A percentile compares a stretch with the other conserved stretches of the same genome.
Conservation (phyloP, 768 basidiomycete genomes). For the Tylopilus sp. region DNA sequence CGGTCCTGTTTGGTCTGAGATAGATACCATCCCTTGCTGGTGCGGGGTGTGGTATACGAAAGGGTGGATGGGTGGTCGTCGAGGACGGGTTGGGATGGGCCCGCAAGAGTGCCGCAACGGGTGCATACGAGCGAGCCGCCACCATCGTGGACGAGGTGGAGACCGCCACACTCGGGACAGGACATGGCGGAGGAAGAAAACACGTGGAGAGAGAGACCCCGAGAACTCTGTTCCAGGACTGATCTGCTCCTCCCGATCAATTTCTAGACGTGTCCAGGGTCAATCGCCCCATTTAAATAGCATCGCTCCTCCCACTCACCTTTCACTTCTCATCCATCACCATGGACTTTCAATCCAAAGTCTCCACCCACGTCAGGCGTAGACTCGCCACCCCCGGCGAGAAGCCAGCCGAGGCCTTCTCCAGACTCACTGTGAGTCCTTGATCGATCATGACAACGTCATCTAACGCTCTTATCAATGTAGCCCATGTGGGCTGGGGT, state of each 20-base stretch:
- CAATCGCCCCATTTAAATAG: constrained; percentile 31
- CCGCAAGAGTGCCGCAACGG: constrained; percentile 65
- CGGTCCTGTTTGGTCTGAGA: constrained; percentile 63
- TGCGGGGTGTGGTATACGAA: constrained; percentile 48
- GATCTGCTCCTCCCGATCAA: too few relatives aligned
- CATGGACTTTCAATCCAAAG: constrained; percentile 57
- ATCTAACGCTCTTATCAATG: constrained; percentile 15
- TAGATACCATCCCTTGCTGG: constrained; percentile 55
- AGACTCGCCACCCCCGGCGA: constrained; percentile 51
- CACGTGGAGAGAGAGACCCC: constrained; percentile 16
- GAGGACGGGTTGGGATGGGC: constrained; percentile 60
- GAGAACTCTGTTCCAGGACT: constrained; percentile 20
- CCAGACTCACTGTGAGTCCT: constrained; percentile 61
- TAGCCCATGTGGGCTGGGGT: constrained; percentile 90
- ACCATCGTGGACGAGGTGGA: constrained; percentile 53
- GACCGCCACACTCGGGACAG: constrained; percentile 55
- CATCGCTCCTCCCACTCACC: constrained; percentile 12
- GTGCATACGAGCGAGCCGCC: constrained; percentile 64
- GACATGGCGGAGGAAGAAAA: constrained; percentile 6
- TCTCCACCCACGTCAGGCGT: constrained; percentile 60
- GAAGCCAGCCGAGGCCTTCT: constrained; percentile 54
- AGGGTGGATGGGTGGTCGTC: constrained; percentile 29
- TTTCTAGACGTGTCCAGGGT: too few relatives aligned
- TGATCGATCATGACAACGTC: background rate
- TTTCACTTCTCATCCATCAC: constrained; percentile 36